Percentiles rank a stretch among this genome's conserved stretches.
phyloP scores from a whole-genome alignment of 2,329 filamentous ascomycete species.

The Emergomyces orientalis region DNA sequence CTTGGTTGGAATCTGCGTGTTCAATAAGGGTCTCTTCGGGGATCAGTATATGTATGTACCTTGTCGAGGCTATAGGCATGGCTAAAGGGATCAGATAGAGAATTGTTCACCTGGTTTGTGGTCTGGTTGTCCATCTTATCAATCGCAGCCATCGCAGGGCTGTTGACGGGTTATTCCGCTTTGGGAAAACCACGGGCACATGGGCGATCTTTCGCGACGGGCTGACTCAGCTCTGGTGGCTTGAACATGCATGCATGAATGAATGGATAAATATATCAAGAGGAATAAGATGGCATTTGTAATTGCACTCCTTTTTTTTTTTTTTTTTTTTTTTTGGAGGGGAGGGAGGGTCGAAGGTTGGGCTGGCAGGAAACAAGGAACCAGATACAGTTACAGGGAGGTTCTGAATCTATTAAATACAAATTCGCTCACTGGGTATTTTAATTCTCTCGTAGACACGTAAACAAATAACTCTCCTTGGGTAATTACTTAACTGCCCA shows the following conservation, averaged over 20 bases:
- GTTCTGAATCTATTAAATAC: not conserved
- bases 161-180: not conserved
- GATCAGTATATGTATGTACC: not conserved
- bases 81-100: not conserved
- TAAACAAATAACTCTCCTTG: not conserved
- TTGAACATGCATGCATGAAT: not conserved
- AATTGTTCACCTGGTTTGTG: not conserved
- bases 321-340: not conserved
- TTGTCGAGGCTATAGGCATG: not conserved
- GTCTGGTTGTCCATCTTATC: not conserved
- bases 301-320: not conserved
- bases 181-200: not conserved
- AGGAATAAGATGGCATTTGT: not conserved
- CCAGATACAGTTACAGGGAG: not conserved
- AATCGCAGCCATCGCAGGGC: not conserved
- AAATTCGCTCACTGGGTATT: not conserved
- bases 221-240: not conserved
- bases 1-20: not conserved
- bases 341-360: not conserved
- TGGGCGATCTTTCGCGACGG: not conserved
- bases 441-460: not conserved
- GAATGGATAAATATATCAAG: not conserved
- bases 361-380: no score
- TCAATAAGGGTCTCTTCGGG: not conserved
- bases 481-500: not conserved